Conservation (phyloP, 2,329 filamentous ascomycete genomes). For the Botrytis medusae region DNA sequence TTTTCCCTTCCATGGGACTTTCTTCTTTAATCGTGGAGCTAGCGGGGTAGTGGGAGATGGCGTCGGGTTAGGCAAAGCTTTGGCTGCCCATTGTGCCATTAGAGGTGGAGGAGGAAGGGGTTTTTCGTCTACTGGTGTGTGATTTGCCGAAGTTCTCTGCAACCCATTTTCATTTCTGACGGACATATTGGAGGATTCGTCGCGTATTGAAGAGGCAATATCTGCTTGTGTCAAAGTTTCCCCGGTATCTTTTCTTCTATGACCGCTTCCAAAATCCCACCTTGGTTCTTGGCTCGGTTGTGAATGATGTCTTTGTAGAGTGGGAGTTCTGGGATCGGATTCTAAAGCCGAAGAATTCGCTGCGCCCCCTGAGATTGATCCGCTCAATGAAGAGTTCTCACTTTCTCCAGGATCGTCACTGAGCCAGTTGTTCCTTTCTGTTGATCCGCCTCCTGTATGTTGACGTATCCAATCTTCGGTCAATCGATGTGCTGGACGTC, state of each 20-base stretch:
- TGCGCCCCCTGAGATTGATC: constrained; percentile 56
- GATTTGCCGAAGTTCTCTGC: constrained; percentile 27
- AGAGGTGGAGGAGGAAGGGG: constrained; percentile 41
- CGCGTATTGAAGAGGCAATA: constrained; percentile 28
- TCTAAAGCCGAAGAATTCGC: constrained; percentile 45
- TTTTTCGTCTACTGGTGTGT: constrained; percentile 41
- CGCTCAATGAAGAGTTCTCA: constrained; percentile 73
- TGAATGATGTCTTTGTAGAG: constrained; percentile 37
- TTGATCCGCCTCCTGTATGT: constrained; percentile 69
- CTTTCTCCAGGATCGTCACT: constrained; percentile 75
- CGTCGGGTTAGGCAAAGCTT: constrained; percentile 25
- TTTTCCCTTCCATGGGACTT: constrained; percentile 73
- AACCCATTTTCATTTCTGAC: constrained; percentile 29
- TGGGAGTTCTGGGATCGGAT: constrained; percentile 39
- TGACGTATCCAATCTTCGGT: constrained; percentile 86
- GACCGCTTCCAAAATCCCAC: constrained; percentile 26
- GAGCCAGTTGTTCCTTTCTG: constrained; percentile 77
- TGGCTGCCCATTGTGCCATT: constrained; percentile 27
- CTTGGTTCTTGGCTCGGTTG: constrained; percentile 29
- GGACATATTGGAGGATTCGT: constrained; percentile 29
- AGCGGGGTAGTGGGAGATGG: constrained; percentile 40
- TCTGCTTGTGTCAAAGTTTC: constrained; percentile 39
- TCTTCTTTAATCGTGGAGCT: constrained; percentile 65
- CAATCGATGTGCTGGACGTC: constrained; percentile 60
- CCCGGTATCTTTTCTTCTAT: constrained; percentile 40